Conservation (phyloP, 768 basidiomycete species). For the Pulveroboletus sp. region DNA sequence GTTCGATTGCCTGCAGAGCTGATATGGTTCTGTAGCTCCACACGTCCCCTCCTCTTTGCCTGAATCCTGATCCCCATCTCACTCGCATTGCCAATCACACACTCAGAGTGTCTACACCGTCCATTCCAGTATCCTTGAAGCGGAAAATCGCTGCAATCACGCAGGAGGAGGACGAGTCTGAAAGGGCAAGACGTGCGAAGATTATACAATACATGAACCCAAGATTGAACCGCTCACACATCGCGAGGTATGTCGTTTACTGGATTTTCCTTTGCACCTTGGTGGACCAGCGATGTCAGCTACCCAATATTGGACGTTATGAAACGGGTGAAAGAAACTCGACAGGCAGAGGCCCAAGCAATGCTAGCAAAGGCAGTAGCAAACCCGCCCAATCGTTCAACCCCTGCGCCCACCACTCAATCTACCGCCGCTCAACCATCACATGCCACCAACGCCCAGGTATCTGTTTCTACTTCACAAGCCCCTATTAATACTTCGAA, state of each 20-base stretch:
- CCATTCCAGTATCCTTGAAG: conserved; percentile 69
- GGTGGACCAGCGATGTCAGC: conserved; percentile 29
- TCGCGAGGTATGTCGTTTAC: conserved; percentile 43
- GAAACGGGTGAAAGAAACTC: conserved; percentile 27
- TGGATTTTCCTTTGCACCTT: neutral
- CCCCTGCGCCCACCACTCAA: conserved; percentile 28
- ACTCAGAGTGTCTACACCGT: conserved; percentile 65
- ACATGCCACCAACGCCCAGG: conserved; percentile 27
- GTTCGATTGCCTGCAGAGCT: neutral
- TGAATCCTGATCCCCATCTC: conserved; percentile 75
- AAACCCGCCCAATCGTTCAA: conserved; percentile 28
- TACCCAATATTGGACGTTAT: conserved; percentile 56
- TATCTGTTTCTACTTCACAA: conserved; percentile 30
- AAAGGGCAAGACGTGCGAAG: conserved; percentile 67
- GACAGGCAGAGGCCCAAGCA: conserved; percentile 22
- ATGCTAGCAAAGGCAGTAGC: conserved; percentile 25
- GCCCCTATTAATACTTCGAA: conserved; percentile 21
- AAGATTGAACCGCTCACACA: conserved; percentile 39
- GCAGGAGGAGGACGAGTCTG: conserved; percentile 71
- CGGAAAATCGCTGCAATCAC: conserved; percentile 68
- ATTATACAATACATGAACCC: conserved; percentile 80
- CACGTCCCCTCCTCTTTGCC: conserved; percentile 69
- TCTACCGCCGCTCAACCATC: conserved; percentile 33
- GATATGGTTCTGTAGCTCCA: conserved; percentile 48
- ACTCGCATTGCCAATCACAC: conserved; percentile 73